Evolutionary conservation across 2,329 filamentous ascomycete species (phyloP).

Genomic region (Akanthomyces muscarius): DNA sequence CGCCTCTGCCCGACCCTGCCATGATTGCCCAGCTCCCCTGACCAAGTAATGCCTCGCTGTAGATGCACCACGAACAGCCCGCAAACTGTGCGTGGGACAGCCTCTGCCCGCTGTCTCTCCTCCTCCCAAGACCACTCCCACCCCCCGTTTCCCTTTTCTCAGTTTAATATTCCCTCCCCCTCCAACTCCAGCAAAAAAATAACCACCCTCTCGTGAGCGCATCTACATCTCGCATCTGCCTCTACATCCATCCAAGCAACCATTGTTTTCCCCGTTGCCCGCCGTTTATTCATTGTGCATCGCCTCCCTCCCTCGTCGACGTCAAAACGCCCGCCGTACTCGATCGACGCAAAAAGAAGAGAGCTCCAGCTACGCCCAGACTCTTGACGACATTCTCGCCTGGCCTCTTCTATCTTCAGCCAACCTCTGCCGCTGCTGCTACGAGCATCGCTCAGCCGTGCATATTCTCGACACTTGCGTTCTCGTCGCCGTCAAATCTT

Average conservation of each 20-base stretch:
- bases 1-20: background rate
- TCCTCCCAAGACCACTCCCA: background rate
- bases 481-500: background rate
- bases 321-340: conserved; percentile 7
- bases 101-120: background rate
- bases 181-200: conserved; percentile 15
- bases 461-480: conserved; percentile 5
- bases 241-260: background rate
- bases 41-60: conserved; percentile 4
- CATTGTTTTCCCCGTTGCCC: background rate
- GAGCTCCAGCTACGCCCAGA: background rate
- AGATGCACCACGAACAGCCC: too few relatives aligned
- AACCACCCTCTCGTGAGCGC: conserved; percentile 11
- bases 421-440: conserved; percentile 3
- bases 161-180: conserved; percentile 17
- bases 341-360: conserved; percentile 13
- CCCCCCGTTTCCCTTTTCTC: conserved; percentile 6
- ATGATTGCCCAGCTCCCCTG: background rate
- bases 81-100: too few relatives aligned
- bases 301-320: background rate
- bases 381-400: conserved; percentile 12
- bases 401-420: background rate
- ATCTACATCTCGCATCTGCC: conserved; percentile 12
- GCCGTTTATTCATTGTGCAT: conserved; percentile 2
- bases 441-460: background rate